Conservation (phyloP, 176 grass and related monocot genomes). For the Alloteropsis semialata region DNA sequence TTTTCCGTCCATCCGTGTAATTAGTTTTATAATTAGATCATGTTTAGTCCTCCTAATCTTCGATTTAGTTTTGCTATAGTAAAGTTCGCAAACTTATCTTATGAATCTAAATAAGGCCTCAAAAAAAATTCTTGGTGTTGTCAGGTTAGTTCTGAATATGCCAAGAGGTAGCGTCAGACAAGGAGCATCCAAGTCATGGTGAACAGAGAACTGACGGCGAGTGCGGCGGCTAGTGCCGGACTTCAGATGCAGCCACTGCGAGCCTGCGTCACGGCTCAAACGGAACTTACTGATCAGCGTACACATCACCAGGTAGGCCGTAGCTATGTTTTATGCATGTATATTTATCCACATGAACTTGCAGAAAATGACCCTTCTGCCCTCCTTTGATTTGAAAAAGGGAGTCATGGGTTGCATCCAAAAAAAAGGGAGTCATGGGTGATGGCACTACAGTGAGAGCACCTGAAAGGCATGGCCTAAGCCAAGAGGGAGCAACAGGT, state of each 20-base stretch:
- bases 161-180: slow-evolving; percentile 1
- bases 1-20: no score
- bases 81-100: no score
- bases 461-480: neutral
- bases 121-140: no score
- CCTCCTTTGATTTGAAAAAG: neutral
- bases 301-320: slow-evolving; percentile 15
- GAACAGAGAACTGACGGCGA: neutral
- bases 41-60: no score
- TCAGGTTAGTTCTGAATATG: slow-evolving; percentile 4
- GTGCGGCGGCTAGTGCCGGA: neutral
- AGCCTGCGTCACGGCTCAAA: neutral
- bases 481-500: neutral
- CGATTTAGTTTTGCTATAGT: no score
- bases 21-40: no score
- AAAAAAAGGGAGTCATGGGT: neutral
- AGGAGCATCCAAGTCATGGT: neutral
- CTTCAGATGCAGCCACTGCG: neutral
- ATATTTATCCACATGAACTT: neutral
- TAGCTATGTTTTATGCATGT: neutral
- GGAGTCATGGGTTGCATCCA: neutral
- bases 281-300: neutral
- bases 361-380: neutral
- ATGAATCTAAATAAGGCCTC: no score
- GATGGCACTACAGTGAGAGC: neutral